Evolutionary conservation across 352 stramenopile genomes (phyloP).

Genomic region (Globisporangium nagaii): DNA sequence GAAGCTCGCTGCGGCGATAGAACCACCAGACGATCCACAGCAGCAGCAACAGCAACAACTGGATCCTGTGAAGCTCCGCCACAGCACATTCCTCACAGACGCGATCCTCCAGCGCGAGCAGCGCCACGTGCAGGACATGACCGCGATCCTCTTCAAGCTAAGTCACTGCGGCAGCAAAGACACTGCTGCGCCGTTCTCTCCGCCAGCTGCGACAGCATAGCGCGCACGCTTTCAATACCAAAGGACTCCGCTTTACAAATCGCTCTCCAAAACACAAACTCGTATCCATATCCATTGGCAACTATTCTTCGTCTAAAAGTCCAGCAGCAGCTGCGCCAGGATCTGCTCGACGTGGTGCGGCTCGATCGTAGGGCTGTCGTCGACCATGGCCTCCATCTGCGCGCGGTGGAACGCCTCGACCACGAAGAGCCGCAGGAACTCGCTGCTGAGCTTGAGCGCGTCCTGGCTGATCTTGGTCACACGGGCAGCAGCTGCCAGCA

Average conservation of each 20-base stretch:
- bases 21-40: not conserved
- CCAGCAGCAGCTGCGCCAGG: conserved; percentile 69
- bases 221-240: too few relatives aligned
- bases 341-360: conserved; percentile 79
- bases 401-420: conserved; percentile 66
- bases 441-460: conserved; percentile 66
- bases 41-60: conserved; percentile 3
- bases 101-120: conserved; percentile 32
- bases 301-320: conserved; percentile 52
- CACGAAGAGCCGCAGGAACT: conserved; percentile 75
- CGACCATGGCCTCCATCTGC: conserved; percentile 86
- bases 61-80: conserved; percentile 36
- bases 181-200: not conserved
- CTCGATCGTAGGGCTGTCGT: conserved; percentile 68
- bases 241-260: too few relatives aligned
- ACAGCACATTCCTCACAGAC: conserved; percentile 47
- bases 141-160: conserved; percentile 11
- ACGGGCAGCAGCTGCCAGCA: conserved; percentile 16
- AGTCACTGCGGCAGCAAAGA: not conserved
- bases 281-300: too few relatives aligned
- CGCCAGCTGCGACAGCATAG: not conserved
- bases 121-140: conserved; percentile 26
- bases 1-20: conserved; percentile 39
- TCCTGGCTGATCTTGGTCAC: conserved; percentile 75
- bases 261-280: too few relatives aligned